Conservation (phyloP, 192 early-diverging fungal genomes). For the Coemansia sp. region DNA sequence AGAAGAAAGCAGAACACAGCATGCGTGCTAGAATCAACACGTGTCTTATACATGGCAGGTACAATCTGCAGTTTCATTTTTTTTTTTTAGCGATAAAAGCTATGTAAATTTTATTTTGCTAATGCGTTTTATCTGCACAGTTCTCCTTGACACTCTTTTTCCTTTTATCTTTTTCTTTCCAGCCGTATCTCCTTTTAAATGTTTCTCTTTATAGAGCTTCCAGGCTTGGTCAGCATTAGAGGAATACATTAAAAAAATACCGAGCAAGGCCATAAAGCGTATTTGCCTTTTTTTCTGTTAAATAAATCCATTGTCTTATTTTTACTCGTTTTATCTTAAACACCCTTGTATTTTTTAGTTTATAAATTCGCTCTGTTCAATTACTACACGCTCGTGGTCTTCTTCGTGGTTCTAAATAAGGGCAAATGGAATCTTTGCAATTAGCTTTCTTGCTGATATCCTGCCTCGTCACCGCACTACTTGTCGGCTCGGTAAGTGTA, state of each 20-base stretch:
- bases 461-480: background rate
- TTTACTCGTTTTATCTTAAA: too few species aligned
- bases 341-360: background rate
- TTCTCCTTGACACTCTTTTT: background rate
- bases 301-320: background rate
- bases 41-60: too few species aligned
- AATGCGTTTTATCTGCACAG: background rate
- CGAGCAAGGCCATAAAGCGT: too few species aligned
- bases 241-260: too few species aligned
- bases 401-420: background rate
- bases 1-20: background rate
- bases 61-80: background rate
- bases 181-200: too few species aligned
- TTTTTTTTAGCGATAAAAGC: too few species aligned
- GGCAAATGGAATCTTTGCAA: background rate
- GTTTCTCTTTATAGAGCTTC: background rate
- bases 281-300: background rate
- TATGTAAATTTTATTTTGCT: too few species aligned
- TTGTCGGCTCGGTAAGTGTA: slow-evolving; percentile 6
- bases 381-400: background rate
- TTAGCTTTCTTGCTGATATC: background rate
- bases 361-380: background rate
- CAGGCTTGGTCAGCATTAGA: background rate
- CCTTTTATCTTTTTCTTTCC: too few species aligned
- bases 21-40: background rate